Evolutionary conservation across 441 rosid genomes (phyloP), one percentile per base, ranked within the genome.

Genomic region (Viola pubescens): DNA sequence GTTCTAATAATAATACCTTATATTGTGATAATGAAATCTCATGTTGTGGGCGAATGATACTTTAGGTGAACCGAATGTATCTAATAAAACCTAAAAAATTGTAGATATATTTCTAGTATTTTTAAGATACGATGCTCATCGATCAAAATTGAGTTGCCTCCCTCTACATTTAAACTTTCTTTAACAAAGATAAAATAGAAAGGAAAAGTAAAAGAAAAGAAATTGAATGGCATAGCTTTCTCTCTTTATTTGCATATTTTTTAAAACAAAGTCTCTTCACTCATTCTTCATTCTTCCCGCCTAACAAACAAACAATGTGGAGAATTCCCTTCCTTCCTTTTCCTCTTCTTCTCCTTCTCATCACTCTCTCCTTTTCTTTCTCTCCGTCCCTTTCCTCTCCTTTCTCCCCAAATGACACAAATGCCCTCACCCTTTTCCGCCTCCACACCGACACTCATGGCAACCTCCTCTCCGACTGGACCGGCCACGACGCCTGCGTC

Each of bases 381-480:
- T 55, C 54, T 9, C 54, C 8, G 8, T 70, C 61, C 52, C 64
- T 75, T 16, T 34, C 48, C 12, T 39, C 78, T 9, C 14, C 68
- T 38, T 60, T 65, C 6, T 41, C 49, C 1, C 70, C 73, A 19
- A 85, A 92, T 63, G 95, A 92, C 77, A 92, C 97, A 1, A 12
- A 63, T 19, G 77, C 91, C 37, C 94, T 89, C 70, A 81, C 85
- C 11, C 83, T 84, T 73, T 92, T 91, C 77, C 98, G 98, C 68
- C 80, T 77, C 69, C 86, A 80, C 19, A 76, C 91, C 6, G 98
- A 92, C 73, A 49, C 87, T 9, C 98, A 92, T 70, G 97, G 91
- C 49, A 73, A 61, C 72, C 98, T 92, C 75, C 79, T 77, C 66
- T 41, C 80, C 65, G 89, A 92, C 75, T 92, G 98, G 98, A 76